phyloP scores from a whole-genome alignment of 305 asterid genomes.

The Coffea humblotiana region DNA sequence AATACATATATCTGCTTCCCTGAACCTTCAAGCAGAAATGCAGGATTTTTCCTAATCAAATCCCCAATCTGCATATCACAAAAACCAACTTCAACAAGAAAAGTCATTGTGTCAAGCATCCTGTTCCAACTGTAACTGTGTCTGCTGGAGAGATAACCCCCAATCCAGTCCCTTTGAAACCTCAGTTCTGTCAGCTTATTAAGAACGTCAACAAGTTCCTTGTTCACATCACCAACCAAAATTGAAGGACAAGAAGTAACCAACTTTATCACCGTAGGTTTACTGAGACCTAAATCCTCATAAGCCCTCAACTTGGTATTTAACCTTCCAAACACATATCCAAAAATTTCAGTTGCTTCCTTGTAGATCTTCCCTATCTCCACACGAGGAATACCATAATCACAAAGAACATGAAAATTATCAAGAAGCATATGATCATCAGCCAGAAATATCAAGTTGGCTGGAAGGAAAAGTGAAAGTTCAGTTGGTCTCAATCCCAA shows the following conservation, averaged over 20 bases:
- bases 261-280: conserved; percentile 57
- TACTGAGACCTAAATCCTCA: conserved; percentile 62
- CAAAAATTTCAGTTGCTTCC: conserved; percentile 60
- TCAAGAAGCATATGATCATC: conserved; percentile 65
- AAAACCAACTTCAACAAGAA: conserved; percentile 50
- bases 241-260: conserved; percentile 64
- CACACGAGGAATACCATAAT: conserved; percentile 68
- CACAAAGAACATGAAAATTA: conserved; percentile 65
- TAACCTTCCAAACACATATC: conserved; percentile 46
- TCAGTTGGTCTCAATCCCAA: conserved; percentile 62
- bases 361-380: conserved; percentile 72
- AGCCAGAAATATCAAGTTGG: conserved; percentile 51
- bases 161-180: conserved; percentile 58
- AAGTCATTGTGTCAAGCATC: conserved; percentile 43
- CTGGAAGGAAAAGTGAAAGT: conserved; percentile 51
- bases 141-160: conserved; percentile 49
- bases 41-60: conserved; percentile 50
- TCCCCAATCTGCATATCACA: conserved; percentile 40
- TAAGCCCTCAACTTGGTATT: conserved; percentile 50
- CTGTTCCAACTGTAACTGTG: conserved; percentile 55
- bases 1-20: conserved; percentile 62
- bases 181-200: conserved; percentile 50
- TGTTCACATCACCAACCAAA: conserved; percentile 52
- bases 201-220: conserved; percentile 46
- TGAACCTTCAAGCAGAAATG: conserved; percentile 56